Percentiles rank a stretch among this genome's conserved stretches.
Conservation (phyloP, 2,329 filamentous ascomycete genomes). For the Sarocladium strictum region DNA sequence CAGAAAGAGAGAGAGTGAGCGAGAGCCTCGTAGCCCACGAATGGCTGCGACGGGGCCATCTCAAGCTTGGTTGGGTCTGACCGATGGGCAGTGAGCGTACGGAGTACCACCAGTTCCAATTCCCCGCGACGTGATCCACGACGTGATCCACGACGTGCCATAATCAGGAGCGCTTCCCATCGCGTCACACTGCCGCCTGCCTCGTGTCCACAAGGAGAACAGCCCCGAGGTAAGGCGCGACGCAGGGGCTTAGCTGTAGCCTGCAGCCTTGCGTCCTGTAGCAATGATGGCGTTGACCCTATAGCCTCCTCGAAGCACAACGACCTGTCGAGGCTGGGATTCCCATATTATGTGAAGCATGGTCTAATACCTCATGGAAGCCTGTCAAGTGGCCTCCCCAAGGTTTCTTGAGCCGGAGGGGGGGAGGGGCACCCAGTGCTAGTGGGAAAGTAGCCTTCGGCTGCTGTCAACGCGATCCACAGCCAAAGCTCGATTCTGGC, state of each 20-base stretch:
- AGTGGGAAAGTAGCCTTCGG: conserved; percentile 2
- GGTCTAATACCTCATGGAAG: not conserved
- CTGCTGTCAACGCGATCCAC: conserved; percentile 7
- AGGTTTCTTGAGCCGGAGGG: not conserved
- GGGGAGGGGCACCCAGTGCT: not conserved
- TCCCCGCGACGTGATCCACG: no score
- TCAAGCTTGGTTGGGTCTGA: not conserved
- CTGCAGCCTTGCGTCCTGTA: not conserved
- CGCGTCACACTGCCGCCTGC: no score
- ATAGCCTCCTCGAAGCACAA: no score
- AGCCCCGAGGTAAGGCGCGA: not conserved
- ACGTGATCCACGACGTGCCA: no score
- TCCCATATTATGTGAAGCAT: no score
- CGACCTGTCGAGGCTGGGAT: no score
- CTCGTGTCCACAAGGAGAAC: not conserved
- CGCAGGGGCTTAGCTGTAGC: not conserved
- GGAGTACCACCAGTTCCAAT: not conserved
- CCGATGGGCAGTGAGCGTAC: not conserved
- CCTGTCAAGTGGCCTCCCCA: not conserved
- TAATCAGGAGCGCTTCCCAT: not conserved
- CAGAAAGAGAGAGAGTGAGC: no score
- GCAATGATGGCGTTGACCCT: no score
- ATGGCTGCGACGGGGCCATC: not conserved
- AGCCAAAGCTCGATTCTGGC: conserved; percentile 7
- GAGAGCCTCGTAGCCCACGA: not conserved